Evolutionary conservation across 176 grass and related monocot genomes (phyloP), one percentile per base, ranked within the genome.

Genomic region (Oryza longistaminata): DNA sequence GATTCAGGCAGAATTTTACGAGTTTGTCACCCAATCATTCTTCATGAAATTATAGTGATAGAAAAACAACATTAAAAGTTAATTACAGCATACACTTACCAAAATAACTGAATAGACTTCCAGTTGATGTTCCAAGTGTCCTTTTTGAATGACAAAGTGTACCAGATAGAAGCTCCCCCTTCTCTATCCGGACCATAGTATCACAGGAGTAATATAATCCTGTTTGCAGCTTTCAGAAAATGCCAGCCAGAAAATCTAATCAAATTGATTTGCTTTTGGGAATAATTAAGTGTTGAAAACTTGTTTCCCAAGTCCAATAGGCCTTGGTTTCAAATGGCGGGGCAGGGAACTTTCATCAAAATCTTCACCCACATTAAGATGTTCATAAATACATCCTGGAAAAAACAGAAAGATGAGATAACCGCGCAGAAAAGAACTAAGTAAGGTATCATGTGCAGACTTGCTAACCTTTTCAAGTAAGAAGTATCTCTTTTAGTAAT

Each of bases 101-200:
- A n/a, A 98, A 77, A 98, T 98, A 72, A 95, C 91, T 98, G 96
- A 55, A 98, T 98, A 98, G 91, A 92, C 96, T 93, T 80, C 96
- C 96, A 75, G 11, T 26, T 67, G 80, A 71, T 78, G 91, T 92
- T 61, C 96, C 96, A 22, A 98, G 93, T 73, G 81, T 87, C n/a
- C 74, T 87, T 98, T 85, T 95, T 95, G 77, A n/a, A n/a, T n/a
- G n/a, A n/a, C 96, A 95, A 29, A 98, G 91, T 53, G 93, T 98
- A 50, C 96, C 96, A 11, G 96, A 87, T 39, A 98, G 89, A 80
- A 95, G 91, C 19, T 98, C 96, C 55, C 96, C 96, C 70, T 95
- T 98, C 83, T 98, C 96, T 69, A 95, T 98, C 45, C 91, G 81
- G 33, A 98, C 96, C 79, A 98, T 49, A 37, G 96, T 98, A 92